Evolutionary conservation across 2,329 filamentous ascomycete species (phyloP).

Genomic region (Pseudogymnoascus sp.): DNA sequence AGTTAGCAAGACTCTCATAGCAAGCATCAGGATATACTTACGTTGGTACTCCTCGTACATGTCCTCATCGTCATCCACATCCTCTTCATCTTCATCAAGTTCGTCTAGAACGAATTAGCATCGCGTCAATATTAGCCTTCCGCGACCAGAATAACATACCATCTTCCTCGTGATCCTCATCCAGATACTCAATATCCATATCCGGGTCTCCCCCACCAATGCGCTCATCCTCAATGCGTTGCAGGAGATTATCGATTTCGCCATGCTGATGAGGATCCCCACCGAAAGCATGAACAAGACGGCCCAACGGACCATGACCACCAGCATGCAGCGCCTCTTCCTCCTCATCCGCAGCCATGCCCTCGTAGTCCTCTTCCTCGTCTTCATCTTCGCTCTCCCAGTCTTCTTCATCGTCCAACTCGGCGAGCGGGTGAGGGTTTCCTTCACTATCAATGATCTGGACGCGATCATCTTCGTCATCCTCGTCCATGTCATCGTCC

Average conservation of each 20-base stretch:
- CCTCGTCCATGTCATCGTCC: conserved; percentile 52
- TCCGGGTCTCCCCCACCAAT: conserved; percentile 43
- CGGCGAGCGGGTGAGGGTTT: conserved; percentile 40
- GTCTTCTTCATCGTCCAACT: conserved; percentile 51
- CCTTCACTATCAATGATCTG: conserved; percentile 59
- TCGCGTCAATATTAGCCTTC: not conserved
- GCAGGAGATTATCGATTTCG: conserved; percentile 32
- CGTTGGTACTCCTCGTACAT: conserved; percentile 52
- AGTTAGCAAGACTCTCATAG: not conserved
- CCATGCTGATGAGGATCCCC: conserved; percentile 23
- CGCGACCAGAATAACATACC: conserved; percentile 30
- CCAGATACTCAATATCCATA: conserved; percentile 40
- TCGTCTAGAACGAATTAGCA: conserved; percentile 13
- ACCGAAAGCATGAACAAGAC: conserved; percentile 47
- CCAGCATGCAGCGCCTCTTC: conserved; percentile 41
- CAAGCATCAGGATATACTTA: conserved; percentile 31
- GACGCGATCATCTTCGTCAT: conserved; percentile 45
- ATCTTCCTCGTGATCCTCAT: conserved; percentile 54
- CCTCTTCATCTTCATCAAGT: conserved; percentile 62
- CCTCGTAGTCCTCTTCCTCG: conserved; percentile 40
- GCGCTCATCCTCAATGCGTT: conserved; percentile 37
- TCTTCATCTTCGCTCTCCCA: conserved; percentile 58
- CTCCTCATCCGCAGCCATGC: conserved; percentile 42
- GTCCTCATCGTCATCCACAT: conserved; percentile 60
- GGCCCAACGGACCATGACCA: conserved; percentile 37